phyloP scores from a whole-genome alignment of 805 yeast species.

The Grigorovia transvaalensis region DNA sequence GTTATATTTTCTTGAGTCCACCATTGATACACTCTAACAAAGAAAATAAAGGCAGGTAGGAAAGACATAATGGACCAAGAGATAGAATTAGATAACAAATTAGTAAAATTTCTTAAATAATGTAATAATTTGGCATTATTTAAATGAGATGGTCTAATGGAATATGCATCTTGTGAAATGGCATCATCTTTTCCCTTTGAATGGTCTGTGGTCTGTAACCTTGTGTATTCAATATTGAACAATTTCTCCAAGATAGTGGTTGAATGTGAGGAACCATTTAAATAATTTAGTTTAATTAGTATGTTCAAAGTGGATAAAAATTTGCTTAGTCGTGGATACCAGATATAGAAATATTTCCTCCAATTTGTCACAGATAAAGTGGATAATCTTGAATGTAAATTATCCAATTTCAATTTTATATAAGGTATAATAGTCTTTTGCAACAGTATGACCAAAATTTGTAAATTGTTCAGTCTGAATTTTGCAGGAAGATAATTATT shows the following conservation, averaged over 20 bases:
- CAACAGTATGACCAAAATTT: constrained; percentile 43
- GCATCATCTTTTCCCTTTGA: not conserved
- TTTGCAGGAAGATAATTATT: not conserved
- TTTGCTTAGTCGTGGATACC: constrained; percentile 52
- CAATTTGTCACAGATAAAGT: not conserved
- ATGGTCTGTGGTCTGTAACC: constrained; percentile 5
- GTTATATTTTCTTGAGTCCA: constrained; percentile 76
- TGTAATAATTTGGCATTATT: not conserved
- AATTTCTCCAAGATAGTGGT: constrained; percentile 53
- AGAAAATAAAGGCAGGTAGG: constrained; percentile 74
- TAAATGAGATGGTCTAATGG: not conserved
- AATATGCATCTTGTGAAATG: not conserved
- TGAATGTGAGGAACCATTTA: constrained; percentile 52
- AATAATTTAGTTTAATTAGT: constrained; percentile 47
- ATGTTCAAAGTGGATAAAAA: constrained; percentile 40
- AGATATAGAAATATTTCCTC: constrained; percentile 36
- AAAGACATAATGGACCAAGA: constrained; percentile 13
- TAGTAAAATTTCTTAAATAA: not conserved
- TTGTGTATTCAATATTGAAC: constrained; percentile 52
- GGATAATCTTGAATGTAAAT: not conserved
- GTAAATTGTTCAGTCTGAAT: constrained; percentile 40
- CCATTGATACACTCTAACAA: constrained; percentile 84
- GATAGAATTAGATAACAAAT: not conserved
- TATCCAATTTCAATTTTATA: constrained; percentile 55
- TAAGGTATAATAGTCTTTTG: constrained; percentile 61